Base-by-base conservation (phyloP, 371 early-diverging fungal genomes). In the Parasitella parasitica region DNA sequence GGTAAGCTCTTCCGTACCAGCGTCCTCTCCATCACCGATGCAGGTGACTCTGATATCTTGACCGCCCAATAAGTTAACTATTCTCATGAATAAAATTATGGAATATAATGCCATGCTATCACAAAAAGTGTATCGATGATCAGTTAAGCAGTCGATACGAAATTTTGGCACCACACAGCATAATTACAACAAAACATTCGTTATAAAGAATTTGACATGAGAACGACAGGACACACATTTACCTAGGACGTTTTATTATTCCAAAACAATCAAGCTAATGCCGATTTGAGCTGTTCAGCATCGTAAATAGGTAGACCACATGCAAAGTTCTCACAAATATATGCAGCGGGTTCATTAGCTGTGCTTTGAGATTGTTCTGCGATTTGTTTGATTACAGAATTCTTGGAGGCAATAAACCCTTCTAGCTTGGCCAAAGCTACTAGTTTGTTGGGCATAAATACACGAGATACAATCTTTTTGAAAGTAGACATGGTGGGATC, bases 1-100 rank as follows among this genome's bases (percentile, higher is more conserved):
- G 97, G 99, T 89, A 97, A 96, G 90, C 96, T 95, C 90, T 98
- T 92, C 95, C 95, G 98, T 69, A 73, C 77, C 76, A 73, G 73
- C 76, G 89, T 89, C 70, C 85, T 98, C 79, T 95, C 97, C 77
- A 95, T 98, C 89, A 91, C 96, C 70, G 97, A 98, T 76, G 91
- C 94, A 70, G 99, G 99, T 89, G 97, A 97, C 91, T 95, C 94
- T 70, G 83, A 82, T 51, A 82, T 82, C 70, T 71, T 82, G 68
- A 61, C 65, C 56, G 68, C 83, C 60, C 80, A 79, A 60, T 78
- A 78, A 74, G 54, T 55, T 48, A 39, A 26, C 20, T 36, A 28
- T 27, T 27, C 16, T 46, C 6, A 34, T 20, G 15, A 16, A 46
- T 57, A 46, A 34, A 34, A 46, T 20, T 46, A 35, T 30, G 22